A percentile compares a stretch with the other conserved stretches of the same genome.
Evolutionary conservation across 257 asterid species (phyloP).

Genomic region (Leonotis leonurus): DNA sequence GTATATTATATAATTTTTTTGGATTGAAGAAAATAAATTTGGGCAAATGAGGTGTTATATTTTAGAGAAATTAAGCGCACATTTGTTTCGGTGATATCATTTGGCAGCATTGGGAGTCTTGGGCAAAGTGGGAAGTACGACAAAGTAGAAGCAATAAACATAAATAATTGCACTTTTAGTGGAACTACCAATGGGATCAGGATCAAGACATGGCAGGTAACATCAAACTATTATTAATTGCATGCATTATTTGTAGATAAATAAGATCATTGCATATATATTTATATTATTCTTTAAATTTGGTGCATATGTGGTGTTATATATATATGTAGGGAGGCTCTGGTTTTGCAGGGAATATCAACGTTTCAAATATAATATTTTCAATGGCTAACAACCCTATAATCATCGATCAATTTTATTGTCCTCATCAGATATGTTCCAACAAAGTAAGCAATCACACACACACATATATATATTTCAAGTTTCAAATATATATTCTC

Average conservation of each 20-base stretch:
- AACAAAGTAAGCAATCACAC: slow-evolving; percentile 16
- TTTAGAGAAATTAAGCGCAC: too few relatives aligned
- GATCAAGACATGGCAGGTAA: slow-evolving; percentile 62
- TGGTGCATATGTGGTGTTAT: not conserved
- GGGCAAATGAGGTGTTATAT: too few relatives aligned
- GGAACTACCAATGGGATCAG: slow-evolving; percentile 38
- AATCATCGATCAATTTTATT: slow-evolving; percentile 37
- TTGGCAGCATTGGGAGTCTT: slow-evolving; percentile 42
- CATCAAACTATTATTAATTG: not conserved
- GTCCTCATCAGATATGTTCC: slow-evolving; percentile 29
- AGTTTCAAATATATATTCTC: too few relatives aligned
- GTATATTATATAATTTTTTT: too few relatives aligned
- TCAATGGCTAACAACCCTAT: slow-evolving; percentile 21
- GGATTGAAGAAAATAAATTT: too few relatives aligned
- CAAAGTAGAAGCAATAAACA: slow-evolving; percentile 26
- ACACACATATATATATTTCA: too few relatives aligned
- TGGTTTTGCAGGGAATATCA: slow-evolving; percentile 36
- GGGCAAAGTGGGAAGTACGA: slow-evolving; percentile 27
- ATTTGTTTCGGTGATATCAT: too few relatives aligned
- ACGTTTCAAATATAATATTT: slow-evolving; percentile 24
- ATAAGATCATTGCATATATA: not conserved
- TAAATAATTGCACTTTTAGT: slow-evolving; percentile 29
- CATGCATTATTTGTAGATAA: not conserved
- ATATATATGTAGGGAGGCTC: slow-evolving; percentile 32
- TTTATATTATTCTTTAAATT: not conserved